Evolutionary conservation across 306 rosid genomes (phyloP), one percentile per base, ranked within the genome.

Genomic region (Luffa aegyptiaca): DNA sequence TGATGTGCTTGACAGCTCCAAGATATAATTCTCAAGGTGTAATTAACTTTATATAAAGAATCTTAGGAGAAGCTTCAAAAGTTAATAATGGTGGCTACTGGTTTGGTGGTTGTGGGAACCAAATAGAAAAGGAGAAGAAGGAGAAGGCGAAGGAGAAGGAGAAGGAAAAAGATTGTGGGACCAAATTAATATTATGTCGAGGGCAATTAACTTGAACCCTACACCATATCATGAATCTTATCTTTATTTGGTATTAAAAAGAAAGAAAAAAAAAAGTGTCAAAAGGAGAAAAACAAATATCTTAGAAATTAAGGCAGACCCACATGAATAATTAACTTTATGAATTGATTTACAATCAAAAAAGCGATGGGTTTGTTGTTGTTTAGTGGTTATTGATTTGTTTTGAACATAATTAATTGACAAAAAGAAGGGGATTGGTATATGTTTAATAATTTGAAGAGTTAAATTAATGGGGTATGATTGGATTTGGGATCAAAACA

Each of bases 401-500:
- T 71, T 64, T 53, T 13, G 33, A 1, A 11, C 58, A 72, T 72
- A 72, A 45, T 72, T 72, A 72, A 49, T 72, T 48, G 55, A 72
- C 41, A 21, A 71, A 70, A 71, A 46, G 52, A 71, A 71, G 20
- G 6, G 33, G 26, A 7, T 2, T 69, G 41, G 36, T 7, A 35
- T 36, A 35, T 61, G 13, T 10, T 21, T 26, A 61, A 61, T 26
- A 58, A 16, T 31, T 62, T 42, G 53, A n/a, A 20, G 37, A 33
- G 14, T 72, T 72, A 72, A 72, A 72, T 72, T 72, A 72, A 72
- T 72, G 41, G 42, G 58, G 9, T 72, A 72, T 72, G 77, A 72
- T 72, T 72, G 58, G 77, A 72, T 72, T 70, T 72, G 42, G 77
- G 77, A 72, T 72, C 77, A 72, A 72, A 72, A 72, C 58, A 72